A percentile compares a stretch with the other conserved stretches of the same genome.
These are phyloP conservation scores for Akanthomyces lecanii DNA, from an alignment of 2,329 filamentous ascomycete genomes.

Conservation along the genomic window DNA sequence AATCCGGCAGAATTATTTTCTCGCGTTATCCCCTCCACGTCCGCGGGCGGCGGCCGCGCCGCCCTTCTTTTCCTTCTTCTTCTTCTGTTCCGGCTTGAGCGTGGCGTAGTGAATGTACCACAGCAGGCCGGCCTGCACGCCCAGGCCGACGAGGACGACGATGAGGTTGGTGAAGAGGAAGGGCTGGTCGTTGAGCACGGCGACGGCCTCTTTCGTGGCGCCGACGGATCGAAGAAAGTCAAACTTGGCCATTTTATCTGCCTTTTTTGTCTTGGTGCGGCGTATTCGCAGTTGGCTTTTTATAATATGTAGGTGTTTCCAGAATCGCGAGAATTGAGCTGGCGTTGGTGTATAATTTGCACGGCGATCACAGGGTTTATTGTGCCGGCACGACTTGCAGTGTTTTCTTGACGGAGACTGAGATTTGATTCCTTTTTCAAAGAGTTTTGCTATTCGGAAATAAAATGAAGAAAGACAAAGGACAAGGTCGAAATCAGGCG, in stretches of 20 bases:
- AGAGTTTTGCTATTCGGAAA: not conserved
- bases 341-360: not conserved
- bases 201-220: slow-evolving; percentile 54
- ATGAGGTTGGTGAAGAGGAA: slow-evolving; percentile 55
- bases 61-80: slow-evolving; percentile 46
- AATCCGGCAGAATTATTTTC: not conserved
- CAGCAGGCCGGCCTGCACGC: slow-evolving; percentile 43
- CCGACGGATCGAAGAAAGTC: slow-evolving; percentile 54
- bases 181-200: slow-evolving; percentile 58
- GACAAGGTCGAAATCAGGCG: not conserved
- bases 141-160: slow-evolving; percentile 48
- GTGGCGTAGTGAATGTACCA: slow-evolving; percentile 59
- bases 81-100: slow-evolving; percentile 57
- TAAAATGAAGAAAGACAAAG: not conserved
- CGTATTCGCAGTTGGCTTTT: too few relatives aligned
- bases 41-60: slow-evolving; percentile 20
- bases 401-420: too few relatives aligned
- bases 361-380: too few relatives aligned
- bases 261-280: not conserved
- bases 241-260: slow-evolving; percentile 47
- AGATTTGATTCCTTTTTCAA: not conserved
- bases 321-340: not conserved
- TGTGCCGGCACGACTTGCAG: too few relatives aligned
- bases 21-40: slow-evolving; percentile 1
- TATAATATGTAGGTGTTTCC: not conserved